Percentiles rank a stretch among this genome's conserved stretches.
phyloP scores from a whole-genome alignment of 345 rosid species.

The Melaleuca quinquenervia region DNA sequence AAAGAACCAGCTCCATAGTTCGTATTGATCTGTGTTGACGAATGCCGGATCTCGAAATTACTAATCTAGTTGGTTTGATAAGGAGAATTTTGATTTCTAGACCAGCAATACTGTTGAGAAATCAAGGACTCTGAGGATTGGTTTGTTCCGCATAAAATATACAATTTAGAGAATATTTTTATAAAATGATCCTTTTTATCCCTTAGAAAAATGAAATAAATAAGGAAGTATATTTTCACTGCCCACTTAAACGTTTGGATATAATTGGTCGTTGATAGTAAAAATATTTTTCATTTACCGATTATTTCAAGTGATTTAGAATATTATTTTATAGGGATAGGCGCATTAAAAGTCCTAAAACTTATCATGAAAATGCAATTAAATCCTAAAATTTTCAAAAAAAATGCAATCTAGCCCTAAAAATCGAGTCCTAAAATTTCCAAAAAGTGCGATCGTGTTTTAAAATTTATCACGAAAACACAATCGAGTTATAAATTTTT shows the following conservation, averaged over 20 bases:
- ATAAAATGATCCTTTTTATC: background rate
- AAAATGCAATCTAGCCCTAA: too few species aligned
- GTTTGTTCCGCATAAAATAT: rapidly evolving
- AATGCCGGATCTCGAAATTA: background rate
- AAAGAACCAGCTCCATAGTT: background rate
- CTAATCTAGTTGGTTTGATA: background rate
- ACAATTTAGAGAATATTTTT: background rate
- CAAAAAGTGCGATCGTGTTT: too few species aligned
- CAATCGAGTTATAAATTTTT: too few species aligned
- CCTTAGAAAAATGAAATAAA: background rate
- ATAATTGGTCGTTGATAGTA: background rate
- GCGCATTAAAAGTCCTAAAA: too few species aligned
- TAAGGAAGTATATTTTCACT: background rate
- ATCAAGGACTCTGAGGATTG: background rate
- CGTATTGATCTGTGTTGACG: rapidly evolving
- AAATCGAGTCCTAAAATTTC: too few species aligned
- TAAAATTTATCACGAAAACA: too few species aligned
- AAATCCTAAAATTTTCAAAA: too few species aligned
- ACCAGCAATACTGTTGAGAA: background rate
- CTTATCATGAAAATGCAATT: too few species aligned
- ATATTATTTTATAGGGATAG: background rate
- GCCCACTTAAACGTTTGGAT: background rate
- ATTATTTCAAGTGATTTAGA: background rate
- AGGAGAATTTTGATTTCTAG: background rate
- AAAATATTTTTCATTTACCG: background rate